Evolutionary conservation across 2,329 filamentous ascomycete genomes (phyloP).

Genomic region (Sclerotinia sclerotiorum): DNA sequence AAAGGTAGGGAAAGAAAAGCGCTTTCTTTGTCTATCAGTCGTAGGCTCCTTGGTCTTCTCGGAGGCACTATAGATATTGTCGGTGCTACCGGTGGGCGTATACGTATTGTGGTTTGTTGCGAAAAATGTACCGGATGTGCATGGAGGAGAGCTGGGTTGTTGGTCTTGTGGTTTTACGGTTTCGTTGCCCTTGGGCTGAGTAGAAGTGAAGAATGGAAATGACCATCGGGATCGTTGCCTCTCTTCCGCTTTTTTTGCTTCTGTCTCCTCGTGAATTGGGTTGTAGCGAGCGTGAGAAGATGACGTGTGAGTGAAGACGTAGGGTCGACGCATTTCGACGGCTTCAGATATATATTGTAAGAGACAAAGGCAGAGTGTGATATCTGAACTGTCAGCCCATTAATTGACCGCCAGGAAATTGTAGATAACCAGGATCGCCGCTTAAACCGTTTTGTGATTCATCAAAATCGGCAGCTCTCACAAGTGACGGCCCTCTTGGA

Average conservation of each 20-base stretch:
- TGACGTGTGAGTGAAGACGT: not conserved
- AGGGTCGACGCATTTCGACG: constrained; percentile 14
- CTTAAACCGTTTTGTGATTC: not conserved
- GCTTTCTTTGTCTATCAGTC: not conserved
- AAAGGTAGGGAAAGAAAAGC: not conserved
- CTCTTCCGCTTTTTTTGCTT: not conserved
- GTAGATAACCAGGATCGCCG: not conserved
- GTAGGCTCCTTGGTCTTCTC: not conserved
- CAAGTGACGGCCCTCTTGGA: not conserved
- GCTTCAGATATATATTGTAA: not conserved
- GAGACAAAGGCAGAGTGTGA: not conserved
- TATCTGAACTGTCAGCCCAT: not conserved
- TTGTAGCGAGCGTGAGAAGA: constrained; percentile 15
- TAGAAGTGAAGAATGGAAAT: not conserved
- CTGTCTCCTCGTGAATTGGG: constrained; percentile 11
- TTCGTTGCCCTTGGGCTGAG: not conserved
- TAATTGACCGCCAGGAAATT: not conserved
- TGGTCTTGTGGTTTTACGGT: not conserved
- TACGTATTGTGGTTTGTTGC: constrained; percentile 11
- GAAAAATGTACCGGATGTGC: constrained; percentile 4
- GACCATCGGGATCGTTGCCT: not conserved
- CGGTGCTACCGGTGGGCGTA: not conserved
- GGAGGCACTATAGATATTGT: not conserved
- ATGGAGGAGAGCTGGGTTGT: not conserved
- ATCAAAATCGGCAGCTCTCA: not conserved